Conservation (phyloP, 257 asterid species). For the Solanum sitiens region DNA sequence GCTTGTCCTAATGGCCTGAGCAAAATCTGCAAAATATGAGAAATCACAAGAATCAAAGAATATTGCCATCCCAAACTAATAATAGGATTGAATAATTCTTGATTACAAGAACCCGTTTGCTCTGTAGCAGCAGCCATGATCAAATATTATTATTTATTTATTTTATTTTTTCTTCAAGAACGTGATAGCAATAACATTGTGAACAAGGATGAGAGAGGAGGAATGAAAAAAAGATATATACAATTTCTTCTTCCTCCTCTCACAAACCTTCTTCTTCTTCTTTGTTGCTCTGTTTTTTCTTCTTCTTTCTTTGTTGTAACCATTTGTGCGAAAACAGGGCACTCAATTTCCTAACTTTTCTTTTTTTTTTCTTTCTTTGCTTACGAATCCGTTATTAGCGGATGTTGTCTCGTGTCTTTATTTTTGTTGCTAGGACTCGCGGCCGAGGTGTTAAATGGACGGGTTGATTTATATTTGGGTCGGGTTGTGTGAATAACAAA, state of each 20-base stretch:
- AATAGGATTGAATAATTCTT: constrained; percentile 71
- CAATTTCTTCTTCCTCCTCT: neutral
- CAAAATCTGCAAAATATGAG: constrained; percentile 77
- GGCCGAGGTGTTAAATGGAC: neutral
- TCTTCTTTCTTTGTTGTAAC: neutral
- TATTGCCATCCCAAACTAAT: constrained; percentile 73
- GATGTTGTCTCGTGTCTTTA: neutral
- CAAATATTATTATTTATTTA: neutral
- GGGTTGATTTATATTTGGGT: neutral
- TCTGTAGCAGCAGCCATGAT: constrained; percentile 17
- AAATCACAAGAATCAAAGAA: constrained; percentile 79
- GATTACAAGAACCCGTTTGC: constrained; percentile 7
- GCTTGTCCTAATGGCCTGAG: constrained; percentile 89
- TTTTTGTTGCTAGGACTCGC: neutral
- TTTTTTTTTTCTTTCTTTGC: neutral
- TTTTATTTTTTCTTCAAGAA: neutral
- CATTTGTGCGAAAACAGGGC: neutral
- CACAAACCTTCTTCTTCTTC: neutral
- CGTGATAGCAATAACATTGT: neutral
- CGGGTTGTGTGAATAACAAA: too few species aligned
- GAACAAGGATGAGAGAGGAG: neutral
- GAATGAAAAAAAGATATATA: neutral
- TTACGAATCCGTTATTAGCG: neutral
- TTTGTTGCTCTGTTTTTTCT: neutral
- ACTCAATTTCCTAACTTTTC: neutral